These are phyloP conservation scores for Pythium scleroteichum DNA, from an alignment of 352 stramenopile genomes.

Conservation along the genomic window DNA sequence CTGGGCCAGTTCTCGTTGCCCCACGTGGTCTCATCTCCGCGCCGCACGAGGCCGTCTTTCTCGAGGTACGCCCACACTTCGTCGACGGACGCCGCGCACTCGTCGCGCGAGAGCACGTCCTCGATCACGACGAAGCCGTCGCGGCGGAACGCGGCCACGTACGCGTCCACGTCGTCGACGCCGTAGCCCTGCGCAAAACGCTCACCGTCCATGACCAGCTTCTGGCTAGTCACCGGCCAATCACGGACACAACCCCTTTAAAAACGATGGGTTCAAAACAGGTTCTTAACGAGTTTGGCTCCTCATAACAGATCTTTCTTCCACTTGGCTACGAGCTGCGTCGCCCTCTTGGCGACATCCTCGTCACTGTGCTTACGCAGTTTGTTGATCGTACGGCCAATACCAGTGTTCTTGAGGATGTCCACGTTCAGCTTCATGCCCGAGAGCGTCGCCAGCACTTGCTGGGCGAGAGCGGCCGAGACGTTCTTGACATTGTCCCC, in stretches of 20 bases:
- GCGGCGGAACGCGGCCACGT: conserved; percentile 39
- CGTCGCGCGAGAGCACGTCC: conserved; percentile 35
- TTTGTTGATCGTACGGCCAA: conserved; percentile 87
- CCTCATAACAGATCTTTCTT: conserved; percentile 79
- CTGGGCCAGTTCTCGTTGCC: conserved; percentile 49
- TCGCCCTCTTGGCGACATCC: conserved; percentile 63
- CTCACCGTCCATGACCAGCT: background rate
- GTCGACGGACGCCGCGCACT: conserved; percentile 37
- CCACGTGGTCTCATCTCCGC: conserved; percentile 40
- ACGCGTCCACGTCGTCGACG: conserved; percentile 36
- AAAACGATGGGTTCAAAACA: conserved; percentile 28
- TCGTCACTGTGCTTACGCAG: conserved; percentile 72
- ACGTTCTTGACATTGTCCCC: conserved; percentile 71
- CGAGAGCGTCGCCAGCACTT: conserved; percentile 71
- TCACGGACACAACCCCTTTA: conserved; percentile 20
- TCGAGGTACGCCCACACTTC: conserved; percentile 52
- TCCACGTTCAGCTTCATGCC: conserved; percentile 77
- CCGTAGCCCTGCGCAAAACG: conserved; percentile 29
- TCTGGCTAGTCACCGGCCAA: conserved; percentile 10
- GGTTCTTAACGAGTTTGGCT: background rate
- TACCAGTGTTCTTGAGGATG: conserved; percentile 79
- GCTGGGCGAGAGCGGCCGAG: conserved; percentile 57
- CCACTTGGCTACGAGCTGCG: conserved; percentile 79
- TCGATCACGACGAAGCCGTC: conserved; percentile 52
- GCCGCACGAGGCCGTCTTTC: conserved; percentile 43